Percentiles rank a stretch among this genome's conserved stretches.
Conservation (phyloP, 2,329 filamentous ascomycete genomes). For the Microascus cirrosus region DNA sequence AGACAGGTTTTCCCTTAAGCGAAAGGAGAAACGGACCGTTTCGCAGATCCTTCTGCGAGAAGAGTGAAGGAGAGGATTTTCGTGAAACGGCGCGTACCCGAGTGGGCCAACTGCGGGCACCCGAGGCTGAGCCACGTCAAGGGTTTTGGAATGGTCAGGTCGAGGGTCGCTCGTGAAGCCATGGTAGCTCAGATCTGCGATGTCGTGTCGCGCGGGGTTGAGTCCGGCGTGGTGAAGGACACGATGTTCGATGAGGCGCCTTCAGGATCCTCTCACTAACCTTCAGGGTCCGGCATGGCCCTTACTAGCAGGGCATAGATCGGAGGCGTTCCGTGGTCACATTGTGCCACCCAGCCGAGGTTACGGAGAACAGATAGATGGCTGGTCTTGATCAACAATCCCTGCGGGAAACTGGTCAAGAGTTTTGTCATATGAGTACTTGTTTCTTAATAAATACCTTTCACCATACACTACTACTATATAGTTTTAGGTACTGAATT, state of each 20-base stretch:
- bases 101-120: neutral
- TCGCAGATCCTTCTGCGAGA: slow-evolving; percentile 1
- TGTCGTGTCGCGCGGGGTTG: neutral
- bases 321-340: neutral
- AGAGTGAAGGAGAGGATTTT: neutral
- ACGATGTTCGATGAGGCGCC: neutral
- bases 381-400: no score
- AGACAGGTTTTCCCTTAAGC: neutral
- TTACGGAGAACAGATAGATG: no score
- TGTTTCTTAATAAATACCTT: no score
- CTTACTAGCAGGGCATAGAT: neutral
- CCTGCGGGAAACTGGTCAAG: no score
- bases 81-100: slow-evolving; percentile 1
- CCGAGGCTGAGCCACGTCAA: neutral
- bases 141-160: neutral
- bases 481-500: no score
- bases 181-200: neutral
- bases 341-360: no score
- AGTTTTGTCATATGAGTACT: no score
- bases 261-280: neutral
- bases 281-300: no score
- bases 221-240: neutral
- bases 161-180: neutral
- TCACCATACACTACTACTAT: no score
- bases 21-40: slow-evolving; percentile 1